Conservation (phyloP, 306 rosid species). For the Cucurbita moschata region DNA sequence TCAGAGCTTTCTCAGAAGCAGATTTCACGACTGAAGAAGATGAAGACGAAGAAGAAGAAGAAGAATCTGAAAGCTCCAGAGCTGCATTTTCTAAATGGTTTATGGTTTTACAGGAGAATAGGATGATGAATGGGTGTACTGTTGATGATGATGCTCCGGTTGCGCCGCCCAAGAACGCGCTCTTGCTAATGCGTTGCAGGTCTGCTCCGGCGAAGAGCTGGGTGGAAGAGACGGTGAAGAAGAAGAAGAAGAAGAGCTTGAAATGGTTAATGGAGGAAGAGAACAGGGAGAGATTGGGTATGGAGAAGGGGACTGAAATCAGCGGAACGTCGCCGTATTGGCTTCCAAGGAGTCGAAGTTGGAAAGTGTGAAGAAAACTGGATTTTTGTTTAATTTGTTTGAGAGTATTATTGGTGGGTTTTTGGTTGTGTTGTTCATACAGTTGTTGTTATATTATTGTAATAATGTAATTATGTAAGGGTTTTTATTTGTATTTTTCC, state of each 20-base stretch:
- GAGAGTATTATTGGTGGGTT: neutral
- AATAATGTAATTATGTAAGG: no score
- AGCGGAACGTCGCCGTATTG: constrained; percentile 38
- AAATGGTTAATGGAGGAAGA: constrained; percentile 76
- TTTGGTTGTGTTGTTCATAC: no score
- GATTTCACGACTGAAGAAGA: constrained; percentile 33
- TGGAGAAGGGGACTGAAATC: constrained; percentile 31
- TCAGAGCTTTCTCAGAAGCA: neutral
- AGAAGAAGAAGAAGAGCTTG: constrained; percentile 28
- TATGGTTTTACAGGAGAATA: constrained; percentile 77
- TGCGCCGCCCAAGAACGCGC: constrained; percentile 52
- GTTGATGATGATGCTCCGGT: neutral
- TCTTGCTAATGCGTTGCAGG: constrained; percentile 83
- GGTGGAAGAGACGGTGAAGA: constrained; percentile 16
- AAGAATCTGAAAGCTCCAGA: neutral
- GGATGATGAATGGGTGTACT: neutral
- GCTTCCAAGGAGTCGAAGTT: neutral
- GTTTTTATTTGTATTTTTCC: neutral
- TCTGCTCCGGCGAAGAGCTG: constrained; percentile 86
- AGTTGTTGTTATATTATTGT: no score
- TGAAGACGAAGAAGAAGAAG: constrained; percentile 13
- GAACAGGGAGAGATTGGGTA: constrained; percentile 30
- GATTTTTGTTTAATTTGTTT: neutral
- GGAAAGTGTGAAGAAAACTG: neutral
- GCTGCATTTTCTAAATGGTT: constrained; percentile 48